Evolutionary conservation across 1,139 yeast genomes (phyloP), one percentile per base, ranked within the genome.

Genomic region (Pichia inconspicua): DNA sequence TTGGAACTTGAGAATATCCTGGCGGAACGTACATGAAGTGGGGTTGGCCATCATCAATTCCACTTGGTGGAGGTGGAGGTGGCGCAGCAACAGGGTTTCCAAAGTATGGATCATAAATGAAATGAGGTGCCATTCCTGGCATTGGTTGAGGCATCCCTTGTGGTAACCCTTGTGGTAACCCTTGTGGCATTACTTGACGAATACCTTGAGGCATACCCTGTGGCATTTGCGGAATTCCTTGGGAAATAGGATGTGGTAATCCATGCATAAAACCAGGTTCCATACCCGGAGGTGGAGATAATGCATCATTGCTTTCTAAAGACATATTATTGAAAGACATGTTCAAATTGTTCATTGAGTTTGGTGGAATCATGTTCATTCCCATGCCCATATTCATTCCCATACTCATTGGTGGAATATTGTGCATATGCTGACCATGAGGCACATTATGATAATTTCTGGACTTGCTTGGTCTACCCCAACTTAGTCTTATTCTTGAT

Each of bases 401-500:
- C 40, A 37, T 45, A 38, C 25, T 38, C 42, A 43, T 43, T 22
- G 27, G 38, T 22, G 27, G 38, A 43, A 41, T 41, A 31, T 19
- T 22, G 15, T 35, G 40, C 22, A 41, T 49, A 58, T 42, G 58
- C 45, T 17, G 51, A 34, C 49, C 43, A 25, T 27, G 27, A 32
- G 55, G 62, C 27, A 14, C 17, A 22, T 22, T 38, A 25, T n/a
- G 17, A n/a, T 28, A n/a, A 25, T 11, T 27, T 14, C 57, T 57
- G 40, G 62, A 61, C 38, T 54, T 61, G 48, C 52, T 60, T 31
- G 66, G 60, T 59, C 95, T 75, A 44, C 97, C 97, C 97, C 97
- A 89, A 47, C 95, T 82, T 52, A 89, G 71, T 55, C 97, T 72
- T 30, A 89, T 84, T 47, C 96, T 75, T 46, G 86, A 82, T 46